phyloP scores from a whole-genome alignment of 2,329 filamentous ascomycete genomes.

The Colletotrichum chrysophilum region DNA sequence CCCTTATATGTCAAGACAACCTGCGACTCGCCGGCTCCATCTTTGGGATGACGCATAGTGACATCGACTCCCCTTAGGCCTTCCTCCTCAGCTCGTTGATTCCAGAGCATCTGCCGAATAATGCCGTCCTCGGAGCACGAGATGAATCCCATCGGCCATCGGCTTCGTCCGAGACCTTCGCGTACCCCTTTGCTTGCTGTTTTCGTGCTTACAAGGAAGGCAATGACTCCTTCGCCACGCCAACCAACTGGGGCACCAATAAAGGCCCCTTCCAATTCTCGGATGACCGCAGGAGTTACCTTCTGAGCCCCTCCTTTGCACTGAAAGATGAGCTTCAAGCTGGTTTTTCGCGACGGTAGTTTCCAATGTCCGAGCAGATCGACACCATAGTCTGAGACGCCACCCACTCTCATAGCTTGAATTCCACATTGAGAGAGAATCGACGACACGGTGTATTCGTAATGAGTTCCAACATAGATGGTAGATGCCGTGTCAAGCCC shows the following conservation, averaged over 20 bases:
- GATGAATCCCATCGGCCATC: conserved; percentile 75
- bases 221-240: conserved; percentile 69
- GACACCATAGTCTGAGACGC: conserved; percentile 72
- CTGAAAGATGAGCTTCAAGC: conserved; percentile 61
- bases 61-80: conserved; percentile 68
- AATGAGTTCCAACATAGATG: conserved; percentile 75
- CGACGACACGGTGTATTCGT: conserved; percentile 72
- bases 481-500: conserved; percentile 61
- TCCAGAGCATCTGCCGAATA: conserved; percentile 76
- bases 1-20: conserved; percentile 60
- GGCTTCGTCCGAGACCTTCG: conserved; percentile 70
- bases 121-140: conserved; percentile 63
- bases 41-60: conserved; percentile 43
- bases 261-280: conserved; percentile 84
- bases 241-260: conserved; percentile 75
- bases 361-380: conserved; percentile 77
- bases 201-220: conserved; percentile 71
- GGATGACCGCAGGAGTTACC: conserved; percentile 63
- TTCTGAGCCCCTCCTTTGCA: conserved; percentile 69
- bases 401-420: conserved; percentile 68
- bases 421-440: conserved; percentile 68
- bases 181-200: conserved; percentile 80
- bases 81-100: conserved; percentile 63
- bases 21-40: conserved; percentile 36
- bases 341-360: conserved; percentile 49